Evolutionary conservation across 2,329 filamentous ascomycete genomes (phyloP), one percentile per base, ranked within the genome.

Genomic region (Colletotrichum caudatum): DNA sequence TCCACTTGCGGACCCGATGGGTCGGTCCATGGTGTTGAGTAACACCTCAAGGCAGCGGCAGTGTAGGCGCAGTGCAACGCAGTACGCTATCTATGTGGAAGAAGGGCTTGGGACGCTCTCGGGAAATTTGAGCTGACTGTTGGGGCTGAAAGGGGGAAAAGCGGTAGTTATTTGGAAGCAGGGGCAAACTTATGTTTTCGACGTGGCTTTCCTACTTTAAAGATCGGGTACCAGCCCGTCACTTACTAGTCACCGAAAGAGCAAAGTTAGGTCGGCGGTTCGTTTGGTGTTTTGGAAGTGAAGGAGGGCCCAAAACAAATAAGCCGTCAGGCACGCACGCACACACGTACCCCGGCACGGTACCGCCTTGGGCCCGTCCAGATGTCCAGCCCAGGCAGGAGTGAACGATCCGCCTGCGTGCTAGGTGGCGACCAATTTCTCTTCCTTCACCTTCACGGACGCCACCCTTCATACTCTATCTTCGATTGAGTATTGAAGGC

Each of bases 271-370:
- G n/a, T n/a, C 33, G 39, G 41, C 44, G n/a, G 26, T 29, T 29
- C 3, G 3, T 29, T 29, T 29, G 26, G 26, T 29, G n/a, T 29
- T 39, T 35, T 33, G 26, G 33, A 41, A 44, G 7, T 4, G 26
- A 46, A 12, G 18, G 61, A 46, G 20, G 23, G 61, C 56, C 61
- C 56, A 11, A 37, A 44, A 64, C 50, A 48, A 48, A 8, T 6
- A 44, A 46, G 8, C 41, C 20, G 20, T 7, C 7, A 11, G n/a
- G n/a, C n/a, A n/a, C n/a, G n/a, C 3, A 20, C 50, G 46, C 5
- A 20, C 23, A 44, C 61, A 58, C 61, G 35, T 64, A 60, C 66
- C 51, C 44, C 6, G 26, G 29, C 0, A 29, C 23, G 26, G 29
- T 3, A 29, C 23, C 41, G 41, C 20, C n/a, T 51, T 57, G 51